Evolutionary conservation across 148 eudicot genomes (phyloP).

Genomic region (Drosera capensis): DNA sequence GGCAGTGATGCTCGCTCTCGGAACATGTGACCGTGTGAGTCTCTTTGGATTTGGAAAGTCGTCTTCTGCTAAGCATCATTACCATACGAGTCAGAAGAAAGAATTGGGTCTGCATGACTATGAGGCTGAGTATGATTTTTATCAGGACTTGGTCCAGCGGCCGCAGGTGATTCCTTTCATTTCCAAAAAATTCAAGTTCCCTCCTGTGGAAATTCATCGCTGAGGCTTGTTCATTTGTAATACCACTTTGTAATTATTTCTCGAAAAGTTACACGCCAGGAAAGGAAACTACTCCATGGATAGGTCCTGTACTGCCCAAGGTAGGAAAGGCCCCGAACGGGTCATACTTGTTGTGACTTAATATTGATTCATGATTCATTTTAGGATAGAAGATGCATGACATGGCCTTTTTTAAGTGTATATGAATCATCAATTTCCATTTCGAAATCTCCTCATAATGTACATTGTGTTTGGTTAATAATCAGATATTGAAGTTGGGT

Average conservation of each 20-base stretch:
- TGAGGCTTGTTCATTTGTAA: slow-evolving; percentile 21
- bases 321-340: no score
- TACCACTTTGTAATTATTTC: background rate
- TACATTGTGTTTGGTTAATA: no score
- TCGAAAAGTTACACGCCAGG: background rate
- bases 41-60: slow-evolving; percentile 80
- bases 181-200: slow-evolving; percentile 49
- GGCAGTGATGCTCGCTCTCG: slow-evolving; percentile 63
- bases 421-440: no score
- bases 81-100: slow-evolving; percentile 74
- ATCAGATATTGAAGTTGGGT: no score
- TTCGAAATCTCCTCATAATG: no score
- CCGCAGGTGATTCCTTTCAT: slow-evolving; percentile 52
- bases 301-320: no score
- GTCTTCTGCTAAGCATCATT: slow-evolving; percentile 55
- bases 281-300: no score
- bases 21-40: slow-evolving; percentile 66
- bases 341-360: no score
- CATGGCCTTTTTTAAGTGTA: no score
- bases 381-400: no score
- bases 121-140: slow-evolving; percentile 70
- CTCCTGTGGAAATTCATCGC: slow-evolving; percentile 50
- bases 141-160: slow-evolving; percentile 43
- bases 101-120: slow-evolving; percentile 77
- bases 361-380: no score